Evolutionary conservation across 768 basidiomycete genomes (phyloP).

Genomic region (Pisolithus marmoratus): DNA sequence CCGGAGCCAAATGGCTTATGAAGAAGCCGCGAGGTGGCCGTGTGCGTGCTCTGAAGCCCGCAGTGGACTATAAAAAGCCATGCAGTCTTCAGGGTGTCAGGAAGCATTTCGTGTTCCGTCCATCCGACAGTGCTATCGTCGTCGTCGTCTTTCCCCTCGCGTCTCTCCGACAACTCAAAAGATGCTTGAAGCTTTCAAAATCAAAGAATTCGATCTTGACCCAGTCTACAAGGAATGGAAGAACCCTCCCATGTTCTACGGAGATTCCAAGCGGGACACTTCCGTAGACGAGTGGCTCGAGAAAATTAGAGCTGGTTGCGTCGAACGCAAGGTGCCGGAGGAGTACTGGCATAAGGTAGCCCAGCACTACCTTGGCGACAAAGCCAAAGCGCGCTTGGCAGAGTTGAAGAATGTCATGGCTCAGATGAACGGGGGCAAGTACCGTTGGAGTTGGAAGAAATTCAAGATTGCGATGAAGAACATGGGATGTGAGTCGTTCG

Average conservation of each 20-base stretch:
- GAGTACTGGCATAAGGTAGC: constrained; percentile 82
- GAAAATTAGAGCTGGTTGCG: constrained; percentile 65
- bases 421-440: constrained; percentile 70
- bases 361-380: constrained; percentile 68
- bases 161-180: neutral
- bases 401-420: constrained; percentile 71
- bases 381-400: constrained; percentile 57
- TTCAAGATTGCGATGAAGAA: constrained; percentile 73
- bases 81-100: neutral
- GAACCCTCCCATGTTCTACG: constrained; percentile 60
- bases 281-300: constrained; percentile 71
- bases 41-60: neutral
- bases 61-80: neutral
- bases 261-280: constrained; percentile 62
- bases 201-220: constrained; percentile 71
- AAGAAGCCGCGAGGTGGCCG: neutral
- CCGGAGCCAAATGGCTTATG: neutral
- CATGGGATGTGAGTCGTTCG: constrained; percentile 65
- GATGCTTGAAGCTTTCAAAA: constrained; percentile 74
- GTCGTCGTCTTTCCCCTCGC: neutral
- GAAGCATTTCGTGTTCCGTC: neutral
- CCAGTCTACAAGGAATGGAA: constrained; percentile 62
- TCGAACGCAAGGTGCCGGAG: constrained; percentile 64
- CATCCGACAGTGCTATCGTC: neutral
- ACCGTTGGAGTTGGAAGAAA: constrained; percentile 81